Conservation (phyloP, 108 stramenopile species). For the Cyclotella cryptica region DNA sequence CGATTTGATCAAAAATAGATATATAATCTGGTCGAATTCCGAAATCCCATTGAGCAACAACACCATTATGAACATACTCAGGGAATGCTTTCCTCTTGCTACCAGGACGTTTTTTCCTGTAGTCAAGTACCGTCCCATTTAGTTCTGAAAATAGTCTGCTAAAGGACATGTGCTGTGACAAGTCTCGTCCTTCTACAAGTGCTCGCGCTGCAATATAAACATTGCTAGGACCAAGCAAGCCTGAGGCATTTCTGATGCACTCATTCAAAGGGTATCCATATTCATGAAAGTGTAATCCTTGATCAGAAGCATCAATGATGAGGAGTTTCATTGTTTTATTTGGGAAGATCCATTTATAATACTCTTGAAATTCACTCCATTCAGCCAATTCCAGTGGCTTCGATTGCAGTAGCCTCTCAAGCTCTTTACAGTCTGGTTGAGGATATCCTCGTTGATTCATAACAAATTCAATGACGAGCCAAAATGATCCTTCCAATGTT, state of each 20-base stretch:
- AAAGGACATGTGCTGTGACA: neutral
- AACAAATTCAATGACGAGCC: neutral
- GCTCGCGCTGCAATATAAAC: neutral
- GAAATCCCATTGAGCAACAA: conserved; percentile 2
- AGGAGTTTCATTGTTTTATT: neutral
- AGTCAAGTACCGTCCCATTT: neutral
- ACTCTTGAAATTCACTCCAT: neutral
- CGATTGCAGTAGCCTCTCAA: neutral
- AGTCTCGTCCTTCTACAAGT: conserved; percentile 4
- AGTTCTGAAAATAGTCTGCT: neutral
- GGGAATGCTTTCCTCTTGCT: neutral
- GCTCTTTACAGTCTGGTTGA: neutral
- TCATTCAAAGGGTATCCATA: neutral
- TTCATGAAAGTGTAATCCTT: neutral
- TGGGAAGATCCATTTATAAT: neutral
- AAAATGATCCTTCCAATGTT: neutral
- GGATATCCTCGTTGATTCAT: neutral
- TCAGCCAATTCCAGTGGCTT: neutral
- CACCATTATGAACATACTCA: neutral
- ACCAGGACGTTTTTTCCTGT: neutral
- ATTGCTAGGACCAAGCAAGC: neutral
- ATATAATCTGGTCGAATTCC: neutral
- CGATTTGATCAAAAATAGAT: neutral
- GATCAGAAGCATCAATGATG: neutral
- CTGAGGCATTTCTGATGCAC: neutral